Conservation (phyloP, 306 rosid genomes). For the Vigna trinervia region DNA sequence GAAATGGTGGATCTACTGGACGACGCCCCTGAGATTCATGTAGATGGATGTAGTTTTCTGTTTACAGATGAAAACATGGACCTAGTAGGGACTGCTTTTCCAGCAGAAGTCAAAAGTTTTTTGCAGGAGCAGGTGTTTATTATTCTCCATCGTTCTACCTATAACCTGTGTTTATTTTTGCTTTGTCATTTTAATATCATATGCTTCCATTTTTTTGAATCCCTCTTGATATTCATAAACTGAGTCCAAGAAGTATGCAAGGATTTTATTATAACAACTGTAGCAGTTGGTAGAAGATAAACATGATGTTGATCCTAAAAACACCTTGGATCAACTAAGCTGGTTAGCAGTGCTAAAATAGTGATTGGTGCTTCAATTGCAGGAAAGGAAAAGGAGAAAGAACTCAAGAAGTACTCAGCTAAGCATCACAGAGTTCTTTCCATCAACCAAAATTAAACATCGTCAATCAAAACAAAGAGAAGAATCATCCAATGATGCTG, state of each 20-base stretch:
- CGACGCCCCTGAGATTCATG: constrained; percentile 56
- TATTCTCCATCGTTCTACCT: neutral
- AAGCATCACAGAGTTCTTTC: constrained; percentile 76
- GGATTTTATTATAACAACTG: constrained; percentile 6
- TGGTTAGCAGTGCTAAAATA: neutral
- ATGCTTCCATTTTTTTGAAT: neutral
- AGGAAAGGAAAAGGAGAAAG: constrained; percentile 67
- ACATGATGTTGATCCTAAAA: neutral
- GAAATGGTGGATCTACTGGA: constrained; percentile 58
- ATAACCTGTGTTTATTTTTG: neutral
- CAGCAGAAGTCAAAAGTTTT: constrained; percentile 66
- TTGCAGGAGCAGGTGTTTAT: constrained; percentile 72
- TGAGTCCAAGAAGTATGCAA: neutral
- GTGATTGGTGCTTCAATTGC: constrained; percentile 40
- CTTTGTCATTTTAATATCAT: constrained; percentile 1
- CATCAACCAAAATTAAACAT: constrained; percentile 58
- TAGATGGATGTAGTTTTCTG: constrained; percentile 64
- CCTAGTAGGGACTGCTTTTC: constrained; percentile 83
- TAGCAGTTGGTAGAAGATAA: constrained; percentile 30
- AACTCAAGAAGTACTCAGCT: constrained; percentile 53
- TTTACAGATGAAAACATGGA: constrained; percentile 89
- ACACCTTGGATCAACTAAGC: neutral
- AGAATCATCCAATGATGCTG: constrained; percentile 45
- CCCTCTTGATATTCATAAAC: neutral
- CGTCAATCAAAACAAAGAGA: constrained; percentile 48